Evolutionary conservation across 805 yeast genomes (phyloP).

Genomic region (Candida parachauliodes): DNA sequence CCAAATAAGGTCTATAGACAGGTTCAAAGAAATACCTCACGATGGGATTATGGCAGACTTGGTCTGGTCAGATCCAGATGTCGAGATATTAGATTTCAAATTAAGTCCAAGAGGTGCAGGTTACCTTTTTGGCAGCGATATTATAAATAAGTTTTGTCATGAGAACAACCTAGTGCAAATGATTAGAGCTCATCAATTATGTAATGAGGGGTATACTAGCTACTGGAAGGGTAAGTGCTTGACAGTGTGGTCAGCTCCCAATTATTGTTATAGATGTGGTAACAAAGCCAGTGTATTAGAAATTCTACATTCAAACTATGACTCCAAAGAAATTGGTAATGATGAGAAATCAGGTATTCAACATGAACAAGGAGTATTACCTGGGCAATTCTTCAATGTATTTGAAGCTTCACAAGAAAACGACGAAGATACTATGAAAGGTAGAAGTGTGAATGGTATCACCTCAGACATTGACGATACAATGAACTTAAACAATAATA

Average conservation of each 20-base stretch:
- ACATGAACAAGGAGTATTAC: slow-evolving; percentile 24
- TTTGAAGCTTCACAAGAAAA: slow-evolving; percentile 98
- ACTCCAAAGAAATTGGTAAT: slow-evolving; percentile 16
- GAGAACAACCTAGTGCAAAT: slow-evolving; percentile 78
- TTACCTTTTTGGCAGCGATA: slow-evolving; percentile 88
- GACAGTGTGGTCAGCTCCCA: slow-evolving; percentile 99
- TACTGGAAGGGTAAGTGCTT: slow-evolving; percentile 87
- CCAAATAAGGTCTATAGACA: slow-evolving; percentile 83
- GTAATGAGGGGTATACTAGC: slow-evolving; percentile 93
- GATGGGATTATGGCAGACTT: slow-evolving; percentile 99
- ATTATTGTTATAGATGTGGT: slow-evolving; percentile 95
- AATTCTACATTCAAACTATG: slow-evolving; percentile 51
- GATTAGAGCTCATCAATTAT: slow-evolving; percentile 91
- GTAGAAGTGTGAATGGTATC: slow-evolving; percentile 37
- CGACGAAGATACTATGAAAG: slow-evolving; percentile 50
- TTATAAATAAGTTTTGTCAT: slow-evolving; percentile 80
- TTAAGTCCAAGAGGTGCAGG: slow-evolving; percentile 97
- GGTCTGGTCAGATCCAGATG: slow-evolving; percentile 98
- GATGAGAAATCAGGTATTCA: background rate
- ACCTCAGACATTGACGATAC: slow-evolving; percentile 13
- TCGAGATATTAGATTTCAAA: slow-evolving; percentile 72
- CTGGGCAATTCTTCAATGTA: slow-evolving; percentile 78
- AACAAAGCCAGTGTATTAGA: slow-evolving; percentile 97
- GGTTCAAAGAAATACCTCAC: slow-evolving; percentile 94
- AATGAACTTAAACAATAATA: slow-evolving; percentile 12